Evolutionary conservation across 1,139 yeast species (phyloP).

Genomic region (Candida anutae): DNA sequence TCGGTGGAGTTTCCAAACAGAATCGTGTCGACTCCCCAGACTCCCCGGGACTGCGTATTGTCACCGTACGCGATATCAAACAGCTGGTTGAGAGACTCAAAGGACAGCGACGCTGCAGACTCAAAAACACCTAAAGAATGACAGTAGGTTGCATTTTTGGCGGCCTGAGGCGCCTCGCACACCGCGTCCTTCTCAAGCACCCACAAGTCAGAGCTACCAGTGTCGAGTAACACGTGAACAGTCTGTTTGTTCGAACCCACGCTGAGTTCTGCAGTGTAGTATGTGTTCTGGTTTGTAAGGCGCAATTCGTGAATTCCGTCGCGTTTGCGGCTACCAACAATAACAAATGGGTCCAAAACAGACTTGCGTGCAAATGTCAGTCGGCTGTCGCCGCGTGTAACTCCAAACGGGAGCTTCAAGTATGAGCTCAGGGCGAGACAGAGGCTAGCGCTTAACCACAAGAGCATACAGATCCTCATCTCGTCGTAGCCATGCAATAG

Average conservation of each 20-base stretch:
- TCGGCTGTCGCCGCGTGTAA: no score
- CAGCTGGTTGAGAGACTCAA: conserved; percentile 22
- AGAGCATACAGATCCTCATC: no score
- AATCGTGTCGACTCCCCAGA: conserved; percentile 45
- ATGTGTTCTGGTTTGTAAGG: conserved; percentile 36
- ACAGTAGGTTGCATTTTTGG: conserved; percentile 3
- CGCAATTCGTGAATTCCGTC: conserved; percentile 15
- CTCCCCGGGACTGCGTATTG: conserved; percentile 50
- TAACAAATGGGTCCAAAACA: no score
- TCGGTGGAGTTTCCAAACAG: conserved; percentile 24
- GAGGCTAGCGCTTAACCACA: no score
- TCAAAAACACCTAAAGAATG: no score
- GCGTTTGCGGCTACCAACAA: no score
- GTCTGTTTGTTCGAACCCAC: conserved; percentile 26
- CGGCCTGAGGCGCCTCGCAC: conserved; percentile 10
- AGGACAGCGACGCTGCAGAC: conserved; percentile 10
- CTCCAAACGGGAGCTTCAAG: no score
- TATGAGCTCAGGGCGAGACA: no score
- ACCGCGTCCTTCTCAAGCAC: conserved; percentile 27
- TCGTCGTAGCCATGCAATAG: no score
- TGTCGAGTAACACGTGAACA: conserved; percentile 32
- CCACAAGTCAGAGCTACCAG: conserved; percentile 44
- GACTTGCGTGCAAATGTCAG: no score
- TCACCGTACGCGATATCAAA: conserved; percentile 57
- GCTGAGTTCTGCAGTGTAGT: conserved; percentile 37